phyloP scores from a whole-genome alignment of 2,329 filamentous ascomycete genomes.

The Dactylonectria estremocensis region DNA sequence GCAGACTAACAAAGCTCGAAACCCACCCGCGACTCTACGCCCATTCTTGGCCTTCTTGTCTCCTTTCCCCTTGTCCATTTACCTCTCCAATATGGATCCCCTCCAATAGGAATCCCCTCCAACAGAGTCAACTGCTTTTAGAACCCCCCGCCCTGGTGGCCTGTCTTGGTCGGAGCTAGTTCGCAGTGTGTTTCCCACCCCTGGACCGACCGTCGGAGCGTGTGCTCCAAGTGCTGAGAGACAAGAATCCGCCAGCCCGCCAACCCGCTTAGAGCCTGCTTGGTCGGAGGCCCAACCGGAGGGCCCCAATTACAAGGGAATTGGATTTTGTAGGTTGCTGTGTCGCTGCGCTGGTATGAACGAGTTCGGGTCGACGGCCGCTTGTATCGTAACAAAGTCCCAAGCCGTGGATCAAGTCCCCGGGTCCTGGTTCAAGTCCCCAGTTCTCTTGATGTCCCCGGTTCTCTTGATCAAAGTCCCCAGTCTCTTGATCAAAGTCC shows the following conservation, averaged over 20 bases:
- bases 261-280: background rate
- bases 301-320: slow-evolving; percentile 42
- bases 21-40: slow-evolving; percentile 31
- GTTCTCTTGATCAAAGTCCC: too few species aligned
- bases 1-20: slow-evolving; percentile 34
- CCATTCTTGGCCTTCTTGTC: background rate
- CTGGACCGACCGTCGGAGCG: slow-evolving; percentile 28
- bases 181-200: background rate
- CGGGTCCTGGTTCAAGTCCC: too few species aligned
- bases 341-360: slow-evolving; percentile 6
- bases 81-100: background rate
- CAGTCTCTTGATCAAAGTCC: too few species aligned
- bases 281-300: slow-evolving; percentile 43
- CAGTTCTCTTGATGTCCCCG: too few species aligned
- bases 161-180: slow-evolving; percentile 15
- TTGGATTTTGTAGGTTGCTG: slow-evolving; percentile 31
- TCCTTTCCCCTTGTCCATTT: background rate
- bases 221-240: slow-evolving; percentile 13
- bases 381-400: too few species aligned
- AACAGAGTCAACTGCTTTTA: background rate
- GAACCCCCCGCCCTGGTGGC: slow-evolving; percentile 1
- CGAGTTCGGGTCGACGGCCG: background rate
- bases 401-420: too few species aligned
- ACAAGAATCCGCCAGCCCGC: slow-evolving; percentile 16
- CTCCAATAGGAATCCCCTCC: background rate